Evolutionary conservation across 176 grass and related monocot species (phyloP), one percentile per base, ranked within the genome.

Genomic region (Bromus sterilis): DNA sequence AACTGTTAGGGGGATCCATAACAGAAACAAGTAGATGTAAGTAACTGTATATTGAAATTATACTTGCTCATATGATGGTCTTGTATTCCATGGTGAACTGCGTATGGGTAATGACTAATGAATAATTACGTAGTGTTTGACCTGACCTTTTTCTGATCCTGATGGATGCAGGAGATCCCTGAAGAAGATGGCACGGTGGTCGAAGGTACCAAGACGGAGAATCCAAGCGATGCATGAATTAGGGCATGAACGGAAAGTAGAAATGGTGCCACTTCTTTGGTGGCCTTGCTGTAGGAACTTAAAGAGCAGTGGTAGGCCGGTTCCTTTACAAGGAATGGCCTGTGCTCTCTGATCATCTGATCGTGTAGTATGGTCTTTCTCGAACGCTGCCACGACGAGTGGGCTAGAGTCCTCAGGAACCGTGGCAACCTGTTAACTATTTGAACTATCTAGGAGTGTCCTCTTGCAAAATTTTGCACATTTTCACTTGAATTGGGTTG

Each of bases 161-260:
- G 46, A 18, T 79, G 68, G 36, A 29, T 21, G 46, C 66, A 82
- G 88, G 83, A 86, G 72, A 48, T 29, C 2, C 44, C 64, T 39
- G 72, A 77, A 49, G 63, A 64, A 53, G 48, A 53, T 78, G 23
- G 1, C 6, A 20, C 6, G 2, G 60, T 1, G 2, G 43, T 21
- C 16, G 9, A 82, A 63, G 65, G 34, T 57, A 31, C 24, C 1
- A 41, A 74, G 72, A 79, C 6, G 11, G 25, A 24, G 6, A 71
- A 42, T 18, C 5, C 28, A 25, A 46, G 33, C 8, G 56, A 72
- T 4, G 88, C 86, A 32, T 73, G 37, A 65, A 49, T 56, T 8
- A 58, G 55, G 1, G 7, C 44, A 65, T 30, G 2, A 23, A 39
- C 3, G 16, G 11, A 7, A 35, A 71, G 20, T 68, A 14, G 51